Base-by-base conservation (phyloP, 2,329 filamentous ascomycete genomes). In the Byssothecium circinans region DNA sequence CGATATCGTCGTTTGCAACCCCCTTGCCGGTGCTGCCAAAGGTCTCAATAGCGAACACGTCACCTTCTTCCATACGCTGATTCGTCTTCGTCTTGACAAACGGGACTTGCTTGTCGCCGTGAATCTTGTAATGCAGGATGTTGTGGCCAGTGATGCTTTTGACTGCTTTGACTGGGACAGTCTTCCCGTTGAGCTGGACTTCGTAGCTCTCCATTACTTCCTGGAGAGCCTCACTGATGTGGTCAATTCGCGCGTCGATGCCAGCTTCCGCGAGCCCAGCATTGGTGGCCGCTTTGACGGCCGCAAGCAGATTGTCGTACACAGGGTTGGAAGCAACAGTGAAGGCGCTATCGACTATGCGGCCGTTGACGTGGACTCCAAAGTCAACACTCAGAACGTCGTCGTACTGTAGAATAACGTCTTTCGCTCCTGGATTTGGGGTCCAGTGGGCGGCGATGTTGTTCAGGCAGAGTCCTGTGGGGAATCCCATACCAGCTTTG, bases 21-120 rank as follows among this genome's bases (percentile, higher is more conserved):
- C 89, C 91, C 66, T 32, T 32, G 50, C 91, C 91, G 17, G 91
- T 96, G 69, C 86, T 95, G 53, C 91, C 91, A 68, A 96, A 96
- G 0, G 91, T 96, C 75, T 96, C 91, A 61, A 96, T 96, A 50
- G 92, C 91, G 70, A 95, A 96, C 22, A 91, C 83, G 63, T 96
- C 91, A 34, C 91, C 91, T 74, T 96, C 91, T 75, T 96, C 92
- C 92, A 96, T 96, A 78, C 95, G 95, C 47, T 89, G 94, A 65
- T 84, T 82, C 62, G 95, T 89, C 53, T 81, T 81, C 51, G 83
- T 86, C 76, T 95, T 95, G 54, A 96, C 87, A 60, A 96, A 95
- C 0, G 92, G 91, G 38, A 96, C 89, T 65, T 88, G 90, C 78
- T 96, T 96, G 62, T 83, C 87, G 50, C 91, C 91, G 73, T 96